Evolutionary conservation across 192 early-diverging fungal genomes (phyloP).

Genomic region (Obelidium mucronatum): DNA sequence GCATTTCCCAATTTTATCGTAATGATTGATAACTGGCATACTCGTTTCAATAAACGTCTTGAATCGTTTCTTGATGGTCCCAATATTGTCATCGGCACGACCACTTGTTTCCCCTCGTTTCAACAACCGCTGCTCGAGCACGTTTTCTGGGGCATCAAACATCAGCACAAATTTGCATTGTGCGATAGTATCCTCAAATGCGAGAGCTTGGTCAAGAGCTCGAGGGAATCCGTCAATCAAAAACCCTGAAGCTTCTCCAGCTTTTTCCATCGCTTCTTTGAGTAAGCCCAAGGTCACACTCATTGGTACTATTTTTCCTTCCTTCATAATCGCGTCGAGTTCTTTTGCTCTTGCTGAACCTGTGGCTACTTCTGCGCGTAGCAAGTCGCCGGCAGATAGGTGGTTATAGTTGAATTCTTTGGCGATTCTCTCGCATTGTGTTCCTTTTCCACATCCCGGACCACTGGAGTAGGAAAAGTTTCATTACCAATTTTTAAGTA

Average conservation of each 20-base stretch:
- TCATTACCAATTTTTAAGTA: background rate
- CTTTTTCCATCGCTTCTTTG: constrained; percentile 80
- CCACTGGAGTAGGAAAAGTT: constrained; percentile 40
- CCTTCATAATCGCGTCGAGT: constrained; percentile 87
- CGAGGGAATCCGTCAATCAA: constrained; percentile 75
- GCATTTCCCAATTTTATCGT: constrained; percentile 43
- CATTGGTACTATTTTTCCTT: constrained; percentile 95
- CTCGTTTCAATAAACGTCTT: constrained; percentile 80
- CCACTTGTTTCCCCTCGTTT: constrained; percentile 93
- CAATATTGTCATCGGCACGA: constrained; percentile 91
- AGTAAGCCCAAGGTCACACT: constrained; percentile 85
- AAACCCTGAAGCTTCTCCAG: constrained; percentile 52
- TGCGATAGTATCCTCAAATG: constrained; percentile 63
- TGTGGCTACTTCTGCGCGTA: constrained; percentile 84
- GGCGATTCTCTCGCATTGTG: constrained; percentile 86
- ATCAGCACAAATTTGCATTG: constrained; percentile 81
- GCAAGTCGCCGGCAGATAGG: constrained; percentile 93
- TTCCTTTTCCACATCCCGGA: constrained; percentile 69
- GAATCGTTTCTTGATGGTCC: constrained; percentile 95
- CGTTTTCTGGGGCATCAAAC: constrained; percentile 90
- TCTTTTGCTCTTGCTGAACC: constrained; percentile 70
- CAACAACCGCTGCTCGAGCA: constrained; percentile 83
- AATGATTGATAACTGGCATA: constrained; percentile 88
- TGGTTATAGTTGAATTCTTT: constrained; percentile 91
- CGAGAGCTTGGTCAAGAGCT: constrained; percentile 61